Evolutionary conservation across 768 basidiomycete genomes (phyloP), one percentile per base, ranked within the genome.

Genomic region (Collybia sp.): DNA sequence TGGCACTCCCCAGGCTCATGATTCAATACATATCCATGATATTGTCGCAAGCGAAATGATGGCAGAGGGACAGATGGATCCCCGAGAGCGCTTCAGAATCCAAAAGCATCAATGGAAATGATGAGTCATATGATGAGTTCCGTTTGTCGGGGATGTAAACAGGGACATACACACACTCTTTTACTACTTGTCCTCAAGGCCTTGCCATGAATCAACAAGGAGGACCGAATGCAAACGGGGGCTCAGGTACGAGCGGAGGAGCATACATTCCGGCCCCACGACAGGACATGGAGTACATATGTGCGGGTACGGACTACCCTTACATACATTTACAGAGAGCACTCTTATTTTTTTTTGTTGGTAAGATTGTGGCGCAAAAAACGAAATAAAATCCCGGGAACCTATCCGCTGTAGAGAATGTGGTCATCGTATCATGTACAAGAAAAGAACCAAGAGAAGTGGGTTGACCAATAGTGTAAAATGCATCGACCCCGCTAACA

Each of bases 351-450:
- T 49, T 56, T 56, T 57, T 30, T 44, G 43, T 16, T 25, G 20
- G 33, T 32, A 58, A 92, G 94, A 96, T 61, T 97, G 94, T 62
- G 89, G 91, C 49, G 87, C 85, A 1, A 88, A 88, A 69, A 96
- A 94, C 64, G 85, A 89, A 59, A 93, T 97, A 62, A 86, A 83
- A 65, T 74, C 89, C 6, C 75, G 91, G 48, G 95, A 98, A 63
- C 91, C 92, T 36, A 94, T 97, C 53, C 85, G 95, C 46, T 98
- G 95, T 68, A 78, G 88, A 54, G 93, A 97, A 61, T 98, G 95
- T 59, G 95, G 95, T 2, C 95, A 97, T 66, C 83, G 95, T 43
- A 95, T 98, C 63, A 93, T 98, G 91, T 97, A 96, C 69, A 98
- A 98, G 70, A 96, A 94, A 66, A 73, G 95, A 58, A 95, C 93